Evolutionary conservation across 2,329 filamentous ascomycete genomes (phyloP).

Genomic region (Fusarium euwallaceae): DNA sequence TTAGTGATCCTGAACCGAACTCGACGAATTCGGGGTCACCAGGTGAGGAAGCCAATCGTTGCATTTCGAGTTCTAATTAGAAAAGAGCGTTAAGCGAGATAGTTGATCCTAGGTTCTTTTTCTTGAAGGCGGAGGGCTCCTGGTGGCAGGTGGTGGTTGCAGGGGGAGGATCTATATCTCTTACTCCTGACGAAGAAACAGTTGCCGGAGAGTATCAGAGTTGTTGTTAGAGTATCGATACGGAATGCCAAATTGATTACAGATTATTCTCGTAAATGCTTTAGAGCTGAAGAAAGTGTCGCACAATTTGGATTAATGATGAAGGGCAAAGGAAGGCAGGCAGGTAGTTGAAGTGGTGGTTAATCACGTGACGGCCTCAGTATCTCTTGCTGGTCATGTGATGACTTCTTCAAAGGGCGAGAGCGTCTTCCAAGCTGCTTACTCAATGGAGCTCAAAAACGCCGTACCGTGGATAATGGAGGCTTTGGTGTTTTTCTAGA

Average conservation of each 20-base stretch:
- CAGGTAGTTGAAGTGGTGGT: background rate
- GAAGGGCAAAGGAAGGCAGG: background rate
- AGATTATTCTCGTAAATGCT: background rate
- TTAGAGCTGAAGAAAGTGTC: background rate
- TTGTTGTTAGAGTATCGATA: background rate
- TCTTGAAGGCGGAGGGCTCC: background rate
- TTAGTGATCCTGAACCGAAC: background rate
- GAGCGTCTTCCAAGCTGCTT: background rate
- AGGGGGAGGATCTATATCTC: background rate
- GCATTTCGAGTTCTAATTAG: background rate
- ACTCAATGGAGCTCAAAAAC: background rate
- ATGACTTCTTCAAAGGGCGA: background rate
- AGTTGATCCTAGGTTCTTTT: too few relatives aligned
- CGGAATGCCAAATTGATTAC: background rate
- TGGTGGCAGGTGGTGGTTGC: background rate
- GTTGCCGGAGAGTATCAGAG: background rate
- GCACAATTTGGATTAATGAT: background rate
- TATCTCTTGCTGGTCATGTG: background rate
- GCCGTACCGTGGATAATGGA: background rate
- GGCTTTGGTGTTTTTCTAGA: background rate
- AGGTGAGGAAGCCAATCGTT: background rate
- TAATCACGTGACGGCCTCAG: background rate
- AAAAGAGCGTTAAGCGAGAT: background rate
- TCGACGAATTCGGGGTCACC: background rate
- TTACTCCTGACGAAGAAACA: background rate